These are phyloP conservation scores for Rhizopus arrhizus DNA, from an alignment of 371 early-diverging fungal genomes.

Conservation along the genomic window DNA sequence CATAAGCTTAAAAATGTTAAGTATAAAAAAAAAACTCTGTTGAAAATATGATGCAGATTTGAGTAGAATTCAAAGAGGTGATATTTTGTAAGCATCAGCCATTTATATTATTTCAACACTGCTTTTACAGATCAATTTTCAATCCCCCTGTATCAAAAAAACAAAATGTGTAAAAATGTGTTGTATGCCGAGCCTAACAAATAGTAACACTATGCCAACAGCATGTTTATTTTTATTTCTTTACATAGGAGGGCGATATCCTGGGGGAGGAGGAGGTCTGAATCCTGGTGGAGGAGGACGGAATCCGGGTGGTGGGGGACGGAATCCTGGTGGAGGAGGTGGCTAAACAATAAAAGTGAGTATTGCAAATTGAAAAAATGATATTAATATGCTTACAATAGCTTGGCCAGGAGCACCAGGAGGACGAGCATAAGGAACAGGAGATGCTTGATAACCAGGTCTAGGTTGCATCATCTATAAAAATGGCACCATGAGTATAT, in stretches of 20 bases:
- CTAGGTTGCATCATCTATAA: slow-evolving; percentile 71
- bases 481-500: not conserved
- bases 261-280: slow-evolving; percentile 38
- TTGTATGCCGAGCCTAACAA: not conserved
- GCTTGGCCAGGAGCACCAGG: slow-evolving; percentile 33
- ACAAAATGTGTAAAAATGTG: not conserved
- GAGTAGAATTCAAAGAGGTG: too few relatives aligned
- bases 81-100: too few relatives aligned
- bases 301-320: slow-evolving; percentile 62
- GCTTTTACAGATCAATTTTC: too few relatives aligned
- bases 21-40: too few relatives aligned
- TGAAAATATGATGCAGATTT: too few relatives aligned
- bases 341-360: too few relatives aligned
- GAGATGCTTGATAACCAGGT: slow-evolving; percentile 65
- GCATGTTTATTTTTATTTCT: not conserved
- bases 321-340: too few relatives aligned
- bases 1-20: too few relatives aligned
- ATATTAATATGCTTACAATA: slow-evolving; percentile 11
- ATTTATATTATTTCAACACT: too few relatives aligned
- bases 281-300: slow-evolving; percentile 63
- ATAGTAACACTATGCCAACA: not conserved
- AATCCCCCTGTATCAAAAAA: not conserved
- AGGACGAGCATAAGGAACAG: slow-evolving; percentile 74
- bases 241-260: slow-evolving; percentile 24
- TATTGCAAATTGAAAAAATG: too few relatives aligned